Evolutionary conservation across 768 basidiomycete species (phyloP), one percentile per base, ranked within the genome.

Genomic region (Pulveroboletus sp.): DNA sequence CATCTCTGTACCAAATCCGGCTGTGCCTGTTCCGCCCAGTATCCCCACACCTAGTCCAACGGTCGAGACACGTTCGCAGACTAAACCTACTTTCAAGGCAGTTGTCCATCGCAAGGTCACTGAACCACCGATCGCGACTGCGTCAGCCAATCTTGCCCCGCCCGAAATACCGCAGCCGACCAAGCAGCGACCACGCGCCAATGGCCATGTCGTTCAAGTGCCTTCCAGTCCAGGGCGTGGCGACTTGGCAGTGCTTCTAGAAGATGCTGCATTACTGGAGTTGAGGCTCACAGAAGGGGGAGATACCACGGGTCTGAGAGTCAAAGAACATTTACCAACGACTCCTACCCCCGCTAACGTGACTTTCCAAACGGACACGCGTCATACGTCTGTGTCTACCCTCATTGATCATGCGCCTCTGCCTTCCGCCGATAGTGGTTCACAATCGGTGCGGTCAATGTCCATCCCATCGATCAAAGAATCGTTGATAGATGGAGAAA

Each of bases 211-310:
- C 6, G 54, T 65, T 25, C 70, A 76, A 51, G 52, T 67, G 6
- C 72, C 76, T 3, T 19, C 70, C 21, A 82, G 72, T 58, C 79
- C 80, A 27, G 77, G 74, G 7, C 66, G 54, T 27, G 76, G 75
- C 3, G 84, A 86, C 39, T 59, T 87, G 47, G 72, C 78, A 5
- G 63, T 70, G 27, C 65, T 87, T 40, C 59, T 85, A 23, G 76
- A 78, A 37, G 79, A 83, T 43, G 79, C 84, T 7, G 78, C 82
- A 25, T 56, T 78, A 45, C 61, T 86, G 40, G 84, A 85, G 67
- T 61, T 73, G 59, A 72, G 72, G 47, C 67, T 87, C 34, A 72
- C 72, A 36, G 69, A 70, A 36, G 69, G 70, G 24, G 81, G 81
- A 5, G 75, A 75, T 41, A 10, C 34, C 6, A 20, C 17, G 16